Evolutionary conservation across 257 asterid species (phyloP).

Genomic region (Ocimum tenuiflorum): DNA sequence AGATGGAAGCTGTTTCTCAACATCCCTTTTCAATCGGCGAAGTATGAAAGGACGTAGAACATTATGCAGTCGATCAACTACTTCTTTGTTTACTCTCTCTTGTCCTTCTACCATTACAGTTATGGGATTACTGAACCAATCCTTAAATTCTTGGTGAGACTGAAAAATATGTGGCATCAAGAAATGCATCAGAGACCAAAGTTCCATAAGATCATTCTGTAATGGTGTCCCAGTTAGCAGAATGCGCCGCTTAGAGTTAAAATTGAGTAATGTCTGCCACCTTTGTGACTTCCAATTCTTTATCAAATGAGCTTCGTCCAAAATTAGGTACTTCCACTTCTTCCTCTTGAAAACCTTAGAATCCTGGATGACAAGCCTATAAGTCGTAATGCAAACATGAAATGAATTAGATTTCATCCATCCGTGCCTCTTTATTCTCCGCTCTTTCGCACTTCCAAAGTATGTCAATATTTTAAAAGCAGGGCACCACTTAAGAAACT

Average conservation of each 20-base stretch:
- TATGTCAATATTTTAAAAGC: constrained; percentile 98
- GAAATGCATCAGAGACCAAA: constrained; percentile 99
- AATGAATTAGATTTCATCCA: constrained; percentile 94
- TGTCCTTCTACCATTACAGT: constrained; percentile 99
- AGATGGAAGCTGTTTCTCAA: constrained; percentile 94
- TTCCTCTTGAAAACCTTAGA: constrained; percentile 93
- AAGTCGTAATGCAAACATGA: constrained; percentile 94
- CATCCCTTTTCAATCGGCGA: constrained; percentile 95
- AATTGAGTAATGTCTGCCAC: constrained; percentile 98
- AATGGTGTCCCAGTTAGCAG: constrained; percentile 96
- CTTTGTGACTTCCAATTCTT: constrained; percentile 99
- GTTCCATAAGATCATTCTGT: constrained; percentile 98
- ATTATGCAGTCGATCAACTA: constrained; percentile 93
- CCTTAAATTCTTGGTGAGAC: constrained; percentile 99
- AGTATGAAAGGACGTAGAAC: constrained; percentile 97
- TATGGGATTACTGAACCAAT: constrained; percentile 97
- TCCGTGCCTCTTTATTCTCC: constrained; percentile 90
- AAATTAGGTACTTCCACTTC: constrained; percentile 95
- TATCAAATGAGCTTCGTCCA: constrained; percentile 97
- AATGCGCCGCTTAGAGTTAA: constrained; percentile 95
- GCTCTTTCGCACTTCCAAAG: constrained; percentile 98
- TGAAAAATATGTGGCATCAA: constrained; percentile 98
- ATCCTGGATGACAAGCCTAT: constrained; percentile 96
- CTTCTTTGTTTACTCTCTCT: constrained; percentile 93
- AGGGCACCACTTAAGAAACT: constrained; percentile 98